Evolutionary conservation across 2,329 filamentous ascomycete species (phyloP).

Genomic region (Zasmidium angulare): DNA sequence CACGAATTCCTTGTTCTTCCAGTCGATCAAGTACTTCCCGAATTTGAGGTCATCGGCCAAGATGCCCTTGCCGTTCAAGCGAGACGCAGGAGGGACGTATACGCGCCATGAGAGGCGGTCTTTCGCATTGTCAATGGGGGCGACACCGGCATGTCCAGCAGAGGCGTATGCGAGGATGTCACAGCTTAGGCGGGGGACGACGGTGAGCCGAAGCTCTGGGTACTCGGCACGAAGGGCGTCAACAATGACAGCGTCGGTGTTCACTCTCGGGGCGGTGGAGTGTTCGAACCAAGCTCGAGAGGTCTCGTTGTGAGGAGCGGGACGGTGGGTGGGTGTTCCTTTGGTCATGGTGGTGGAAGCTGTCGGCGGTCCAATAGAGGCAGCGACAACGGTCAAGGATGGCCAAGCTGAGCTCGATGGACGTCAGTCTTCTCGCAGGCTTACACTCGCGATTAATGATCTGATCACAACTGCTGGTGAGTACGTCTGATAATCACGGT

Average conservation of each 20-base stretch:
- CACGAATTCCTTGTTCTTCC: slow-evolving; percentile 45
- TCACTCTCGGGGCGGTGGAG: slow-evolving; percentile 43
- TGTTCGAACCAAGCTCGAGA: slow-evolving; percentile 45
- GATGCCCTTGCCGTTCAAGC: slow-evolving; percentile 40
- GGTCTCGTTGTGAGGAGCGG: slow-evolving; percentile 35
- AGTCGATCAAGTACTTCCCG: slow-evolving; percentile 48
- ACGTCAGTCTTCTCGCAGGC: background rate
- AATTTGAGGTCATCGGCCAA: slow-evolving; percentile 42
- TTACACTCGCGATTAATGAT: background rate
- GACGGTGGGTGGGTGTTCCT: slow-evolving; percentile 2
- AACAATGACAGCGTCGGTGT: slow-evolving; percentile 45
- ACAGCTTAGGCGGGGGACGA: slow-evolving; percentile 36
- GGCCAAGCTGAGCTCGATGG: background rate
- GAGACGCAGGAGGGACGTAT: slow-evolving; percentile 41
- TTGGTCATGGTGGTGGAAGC: slow-evolving; percentile 18
- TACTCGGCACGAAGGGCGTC: slow-evolving; percentile 48
- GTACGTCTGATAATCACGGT: background rate
- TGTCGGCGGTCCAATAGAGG: background rate
- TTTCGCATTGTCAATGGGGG: slow-evolving; percentile 42
- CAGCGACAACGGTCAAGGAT: background rate
- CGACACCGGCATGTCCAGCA: slow-evolving; percentile 42
- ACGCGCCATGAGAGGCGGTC: slow-evolving; percentile 40
- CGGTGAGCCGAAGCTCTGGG: slow-evolving; percentile 45
- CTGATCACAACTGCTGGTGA: background rate
- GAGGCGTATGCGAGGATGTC: slow-evolving; percentile 45